These are phyloP conservation scores for Brassica juncea DNA, from an alignment of 345 rosid species.

Conservation along the genomic window DNA sequence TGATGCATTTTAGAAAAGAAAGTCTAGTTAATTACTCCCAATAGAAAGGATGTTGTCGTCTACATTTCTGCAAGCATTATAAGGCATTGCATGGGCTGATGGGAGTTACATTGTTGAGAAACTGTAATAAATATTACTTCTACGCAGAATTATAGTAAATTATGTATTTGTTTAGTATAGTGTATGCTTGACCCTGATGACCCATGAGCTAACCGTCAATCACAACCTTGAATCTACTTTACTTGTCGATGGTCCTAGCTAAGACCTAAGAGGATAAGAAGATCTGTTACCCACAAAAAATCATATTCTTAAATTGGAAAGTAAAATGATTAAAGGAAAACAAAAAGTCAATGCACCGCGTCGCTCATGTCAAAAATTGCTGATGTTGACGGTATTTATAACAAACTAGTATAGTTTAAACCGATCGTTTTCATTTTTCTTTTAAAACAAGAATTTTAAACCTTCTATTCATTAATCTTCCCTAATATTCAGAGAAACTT, in stretches of 20 bases:
- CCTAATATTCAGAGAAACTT: not conserved
- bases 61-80: not conserved
- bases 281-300: not conserved
- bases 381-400: not conserved
- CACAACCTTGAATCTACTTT: slow-evolving; percentile 14
- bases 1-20: too few species aligned
- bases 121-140: too few species aligned
- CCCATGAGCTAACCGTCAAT: slow-evolving; percentile 13
- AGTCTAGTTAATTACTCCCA: too few species aligned
- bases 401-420: not conserved
- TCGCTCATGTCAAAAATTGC: not conserved
- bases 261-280: not conserved
- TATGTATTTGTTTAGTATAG: not conserved
- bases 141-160: too few species aligned
- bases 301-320: slow-evolving; percentile 3
- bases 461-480: not conserved
- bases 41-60: not conserved
- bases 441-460: not conserved
- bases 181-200: slow-evolving; percentile 5
- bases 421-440: not conserved
- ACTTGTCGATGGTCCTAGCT: not conserved
- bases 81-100: not conserved
- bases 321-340: not conserved
- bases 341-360: slow-evolving; percentile 19
- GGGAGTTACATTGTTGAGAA: not conserved